Base-by-base conservation (phyloP, 1,139 yeast genomes). In the Magnusiomyces magnusii region DNA sequence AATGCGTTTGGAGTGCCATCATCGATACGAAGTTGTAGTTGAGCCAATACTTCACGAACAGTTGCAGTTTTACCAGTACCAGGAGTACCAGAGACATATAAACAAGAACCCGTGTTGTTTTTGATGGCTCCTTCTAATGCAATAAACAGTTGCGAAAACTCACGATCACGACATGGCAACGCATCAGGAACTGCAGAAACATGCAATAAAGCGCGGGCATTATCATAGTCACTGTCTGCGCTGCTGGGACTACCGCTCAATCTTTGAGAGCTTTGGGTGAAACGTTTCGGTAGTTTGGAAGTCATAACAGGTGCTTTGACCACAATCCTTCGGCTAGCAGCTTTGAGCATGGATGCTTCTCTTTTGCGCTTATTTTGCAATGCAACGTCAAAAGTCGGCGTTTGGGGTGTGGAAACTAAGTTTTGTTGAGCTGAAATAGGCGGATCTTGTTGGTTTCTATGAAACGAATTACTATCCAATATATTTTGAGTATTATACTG, bases 41-140 rank as follows among this genome's bases (percentile, higher is more conserved):
- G 91, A 31, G 81, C 78, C 52, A 95, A 80, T 0, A 88, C 98
- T 67, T 91, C 96, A 60, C 96, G 76, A 2, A 93, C 85, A 0
- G 98, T 93, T 5, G 96, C 95, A 0, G 99, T 93, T 70, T 93
- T 93, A 17, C 99, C 99, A 2, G 95, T 92, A 13, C 99, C 99
- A 0, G 99, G 99, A 0, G 97, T 91, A 1, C 99, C 99, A 72
- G 97, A 89, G 5, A 93, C 84, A 68, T 92, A 93, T 5, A 93
- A 75, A 67, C 97, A 89, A 23, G 93, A 82, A 0, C 99, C 98
- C 1, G 86, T 80, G 53, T 82, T 82, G 21, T 86, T 80, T 58
- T 80, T 79, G 41, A 93, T 82, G 0, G 97, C 90, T 56, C 84
- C 79, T 66, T 90, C 93, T n/a, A 93, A 71, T 55, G 84, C 83